Evolutionary conservation across 75 land plant genomes (phyloP).

Genomic region (Ceratopteris richardii): DNA sequence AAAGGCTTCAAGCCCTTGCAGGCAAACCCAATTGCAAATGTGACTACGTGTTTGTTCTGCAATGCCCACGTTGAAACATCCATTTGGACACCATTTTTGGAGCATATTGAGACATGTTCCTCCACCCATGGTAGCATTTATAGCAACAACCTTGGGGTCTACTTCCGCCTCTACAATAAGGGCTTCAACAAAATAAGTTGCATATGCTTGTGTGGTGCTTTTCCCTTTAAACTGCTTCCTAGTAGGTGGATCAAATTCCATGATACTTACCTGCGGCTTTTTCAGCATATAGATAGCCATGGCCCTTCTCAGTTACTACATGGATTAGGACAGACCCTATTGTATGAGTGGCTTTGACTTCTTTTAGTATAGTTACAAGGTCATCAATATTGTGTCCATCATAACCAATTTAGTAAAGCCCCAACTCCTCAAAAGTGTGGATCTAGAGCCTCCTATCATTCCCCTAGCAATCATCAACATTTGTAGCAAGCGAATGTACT

Average conservation of each 20-base stretch:
- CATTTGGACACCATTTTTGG: conserved; percentile 46
- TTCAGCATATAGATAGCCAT: conserved; percentile 30
- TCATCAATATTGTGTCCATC: conserved; percentile 74
- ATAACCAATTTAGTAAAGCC: conserved; percentile 77
- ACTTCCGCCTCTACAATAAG: conserved; percentile 60
- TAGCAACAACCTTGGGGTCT: conserved; percentile 44
- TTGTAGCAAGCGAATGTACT: conserved; percentile 66
- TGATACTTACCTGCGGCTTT: conserved; percentile 34
- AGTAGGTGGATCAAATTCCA: conserved; percentile 33
- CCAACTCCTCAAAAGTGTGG: conserved; percentile 82
- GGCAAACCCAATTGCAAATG: conserved; percentile 72
- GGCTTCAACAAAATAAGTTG: conserved; percentile 54
- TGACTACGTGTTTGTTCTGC: conserved; percentile 78
- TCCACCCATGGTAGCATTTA: conserved; percentile 63
- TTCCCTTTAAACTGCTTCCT: conserved; percentile 32
- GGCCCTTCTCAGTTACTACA: conserved; percentile 50
- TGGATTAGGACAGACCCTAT: conserved; percentile 74
- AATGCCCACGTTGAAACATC: conserved; percentile 77
- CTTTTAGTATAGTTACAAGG: conserved; percentile 48
- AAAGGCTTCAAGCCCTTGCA: conserved; percentile 79
- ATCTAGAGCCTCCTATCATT: conserved; percentile 62
- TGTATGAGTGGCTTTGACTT: conserved; percentile 50
- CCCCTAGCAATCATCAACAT: conserved; percentile 80
- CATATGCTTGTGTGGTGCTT: conserved; percentile 39
- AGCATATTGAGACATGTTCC: conserved; percentile 48